phyloP scores from a whole-genome alignment of 257 asterid genomes.

The Gentiana straminea region DNA sequence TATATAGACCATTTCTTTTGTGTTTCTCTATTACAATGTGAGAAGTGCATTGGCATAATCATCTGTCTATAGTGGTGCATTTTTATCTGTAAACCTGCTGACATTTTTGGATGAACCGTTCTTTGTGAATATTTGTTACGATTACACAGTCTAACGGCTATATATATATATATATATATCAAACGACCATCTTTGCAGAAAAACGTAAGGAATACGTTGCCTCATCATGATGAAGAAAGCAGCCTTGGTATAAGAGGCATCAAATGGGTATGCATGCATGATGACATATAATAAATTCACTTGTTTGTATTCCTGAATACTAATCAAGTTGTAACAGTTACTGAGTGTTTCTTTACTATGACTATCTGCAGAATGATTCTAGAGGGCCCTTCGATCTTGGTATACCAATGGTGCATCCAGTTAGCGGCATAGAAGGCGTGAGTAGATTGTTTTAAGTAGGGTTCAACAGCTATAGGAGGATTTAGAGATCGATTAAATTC shows the following conservation, averaged over 20 bases:
- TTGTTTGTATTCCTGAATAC: background rate
- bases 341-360: slow-evolving; percentile 5
- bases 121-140: no score
- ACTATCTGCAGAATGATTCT: slow-evolving; percentile 28
- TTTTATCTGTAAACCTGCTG: no score
- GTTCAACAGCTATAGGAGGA: background rate
- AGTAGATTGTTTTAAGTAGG: slow-evolving; percentile 14
- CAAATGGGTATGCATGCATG: slow-evolving; percentile 27
- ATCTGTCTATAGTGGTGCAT: no score
- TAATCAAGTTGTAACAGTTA: background rate
- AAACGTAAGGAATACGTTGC: slow-evolving; percentile 15
- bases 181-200: slow-evolving; percentile 27
- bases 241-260: slow-evolving; percentile 23
- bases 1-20: no score
- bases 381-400: slow-evolving; percentile 21
- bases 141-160: no score
- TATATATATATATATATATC: background rate
- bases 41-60: no score
- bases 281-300: background rate
- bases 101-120: no score
- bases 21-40: no score
- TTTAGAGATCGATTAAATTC: no score
- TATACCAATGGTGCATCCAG: slow-evolving; percentile 7
- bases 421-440: slow-evolving; percentile 17
- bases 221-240: slow-evolving; percentile 26